Evolutionary conservation across 2,329 filamentous ascomycete genomes (phyloP).

Genomic region (Pezicula carpinea): DNA sequence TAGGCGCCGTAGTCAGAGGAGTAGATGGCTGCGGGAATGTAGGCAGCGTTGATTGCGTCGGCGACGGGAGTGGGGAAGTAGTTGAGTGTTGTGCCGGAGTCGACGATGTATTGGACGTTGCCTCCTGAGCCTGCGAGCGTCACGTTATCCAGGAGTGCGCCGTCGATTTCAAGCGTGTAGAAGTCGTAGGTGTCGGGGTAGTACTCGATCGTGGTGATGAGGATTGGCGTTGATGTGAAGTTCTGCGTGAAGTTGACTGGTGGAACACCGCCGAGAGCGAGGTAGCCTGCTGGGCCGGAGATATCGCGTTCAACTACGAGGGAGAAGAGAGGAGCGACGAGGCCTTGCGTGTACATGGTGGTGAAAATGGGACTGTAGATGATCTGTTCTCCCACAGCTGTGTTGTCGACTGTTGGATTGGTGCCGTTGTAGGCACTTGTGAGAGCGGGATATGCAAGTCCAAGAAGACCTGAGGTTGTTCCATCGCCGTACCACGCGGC

Average conservation of each 20-base stretch:
- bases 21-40: slow-evolving; percentile 36
- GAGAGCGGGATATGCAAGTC: slow-evolving; percentile 43
- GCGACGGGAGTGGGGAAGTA: slow-evolving; percentile 35
- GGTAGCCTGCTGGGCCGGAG: slow-evolving; percentile 33
- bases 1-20: slow-evolving; percentile 27
- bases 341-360: slow-evolving; percentile 39
- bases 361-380: slow-evolving; percentile 45
- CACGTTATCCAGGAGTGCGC: slow-evolving; percentile 4
- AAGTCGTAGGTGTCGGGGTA: slow-evolving; percentile 11
- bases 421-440: slow-evolving; percentile 22
- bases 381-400: slow-evolving; percentile 17
- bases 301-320: slow-evolving; percentile 38
- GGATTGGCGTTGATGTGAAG: slow-evolving; percentile 16
- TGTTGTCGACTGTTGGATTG: slow-evolving; percentile 31
- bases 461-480: slow-evolving; percentile 42
- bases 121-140: slow-evolving; percentile 2
- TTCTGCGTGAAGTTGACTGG: slow-evolving; percentile 29
- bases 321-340: slow-evolving; percentile 41
- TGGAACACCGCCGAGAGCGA: slow-evolving; percentile 45
- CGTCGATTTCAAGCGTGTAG: slow-evolving; percentile 18
- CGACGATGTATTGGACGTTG: slow-evolving; percentile 26
- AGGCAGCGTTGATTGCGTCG: slow-evolving; percentile 33
- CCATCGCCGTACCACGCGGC: slow-evolving; percentile 39
- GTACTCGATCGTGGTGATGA: slow-evolving; percentile 2
- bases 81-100: slow-evolving; percentile 38